Evolutionary conservation across 345 rosid genomes (phyloP), one percentile per base, ranked within the genome.

Genomic region (Boechera stricta): DNA sequence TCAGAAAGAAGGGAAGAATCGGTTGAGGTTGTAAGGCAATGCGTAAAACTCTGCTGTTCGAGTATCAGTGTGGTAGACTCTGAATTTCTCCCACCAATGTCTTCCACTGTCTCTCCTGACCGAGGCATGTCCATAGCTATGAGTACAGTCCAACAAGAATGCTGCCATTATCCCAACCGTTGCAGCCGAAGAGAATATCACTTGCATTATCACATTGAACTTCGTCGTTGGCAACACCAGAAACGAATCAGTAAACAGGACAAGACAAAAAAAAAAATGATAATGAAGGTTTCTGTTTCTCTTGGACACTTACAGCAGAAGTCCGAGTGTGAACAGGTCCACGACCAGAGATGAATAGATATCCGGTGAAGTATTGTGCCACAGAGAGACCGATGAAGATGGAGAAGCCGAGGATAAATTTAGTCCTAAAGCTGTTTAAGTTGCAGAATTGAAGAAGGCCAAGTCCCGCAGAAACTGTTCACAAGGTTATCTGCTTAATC

Each of bases 51-150:
- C 93, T 59, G 85, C 95, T 24, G 83, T 92, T 74, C 92, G 82
- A 15, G 82, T 35, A 79, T 94, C 98, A 21, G 84, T 72, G 6
- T 75, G 65, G 72, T 77, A 92, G 9, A 31, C 56, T 59, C 87
- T 79, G 80, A 94, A 94, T 77, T 88, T 92, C 35, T 36, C 89
- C 93, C 95, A 90, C 96, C 98, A 94, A 54, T 92, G 98, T 67
- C 98, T 84, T 55, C 98, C 98, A 67, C 90, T 87, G 78, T 94
- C 98, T 68, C 84, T 82, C 66, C 89, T 64, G 13, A 85, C 84
- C 0, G 89, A 70, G 59, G 60, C 74, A 49, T 90, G 83, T 26
- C 90, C 83, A 3, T 73, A 63, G 73, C 89, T 79, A 54, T 86
- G 97, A 62, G 94, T 88, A 81, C 74, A 32, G 64, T 92, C 98